Base-by-base conservation (phyloP, 768 basidiomycete species). In the Pleurotus salmoneostramineus region DNA sequence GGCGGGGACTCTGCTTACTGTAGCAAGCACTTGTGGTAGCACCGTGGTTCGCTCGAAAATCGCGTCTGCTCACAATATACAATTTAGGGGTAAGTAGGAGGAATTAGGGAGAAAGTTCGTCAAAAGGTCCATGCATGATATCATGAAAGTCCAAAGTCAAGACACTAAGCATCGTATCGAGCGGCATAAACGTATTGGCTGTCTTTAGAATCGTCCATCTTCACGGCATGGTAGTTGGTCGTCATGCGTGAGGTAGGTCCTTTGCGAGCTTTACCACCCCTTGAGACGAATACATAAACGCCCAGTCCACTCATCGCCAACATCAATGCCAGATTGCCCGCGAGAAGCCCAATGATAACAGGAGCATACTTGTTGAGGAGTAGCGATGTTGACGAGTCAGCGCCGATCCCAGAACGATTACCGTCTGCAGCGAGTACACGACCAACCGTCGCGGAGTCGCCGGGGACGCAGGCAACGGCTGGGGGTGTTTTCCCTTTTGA, bases 191-290 rank as follows among this genome's bases (percentile, higher is more conserved):
- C 50, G 21, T 15, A 34, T 15, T 51, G 27, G 3, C 14, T n/a
- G 50, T 51, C 50, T n/a, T 51, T 51, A 15, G 50, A 37, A 14
- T 51, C 50, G 15, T 51, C 50, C 33, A 51, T n/a, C 34, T 51
- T 51, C 33, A 51, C 50, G 17, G 50, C 33, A 15, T 51, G 50
- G n/a, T 51, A 51, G 33, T 51, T 51, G 5, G 50, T 35, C 12
- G 50, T 51, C 17, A 35, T 51, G 21, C 50, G 50, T 6, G 50
- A 6, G 8, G 31, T 36, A 14, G 50, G 32, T 34, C 32, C 50
- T 21, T 51, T 51, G 32, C 50, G 50, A 35, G 50, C 50, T 37
- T 21, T 51, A 12, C 50, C 50, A 15, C 50, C 50, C 33, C 50
- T 33, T 11, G 50, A 51, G 31, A 51, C 50, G 33, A 51, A 51